Conservation (phyloP, 129 eudicot species). For the Escallonia herrerae region DNA sequence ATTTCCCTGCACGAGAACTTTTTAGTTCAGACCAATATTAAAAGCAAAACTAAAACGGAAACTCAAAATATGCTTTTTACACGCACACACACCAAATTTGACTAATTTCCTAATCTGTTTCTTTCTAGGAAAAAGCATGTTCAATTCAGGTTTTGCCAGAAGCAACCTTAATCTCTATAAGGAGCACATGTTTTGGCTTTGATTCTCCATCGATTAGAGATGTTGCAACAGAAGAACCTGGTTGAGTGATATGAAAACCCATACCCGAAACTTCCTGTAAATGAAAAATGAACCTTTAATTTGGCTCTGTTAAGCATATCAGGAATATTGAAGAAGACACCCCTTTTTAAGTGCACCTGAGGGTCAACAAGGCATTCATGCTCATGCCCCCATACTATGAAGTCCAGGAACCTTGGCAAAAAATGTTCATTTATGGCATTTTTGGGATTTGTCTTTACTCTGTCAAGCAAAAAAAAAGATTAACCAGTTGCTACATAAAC, state of each 20-base stretch:
- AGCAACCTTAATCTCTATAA: conserved; percentile 87
- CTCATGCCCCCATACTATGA: conserved; percentile 99
- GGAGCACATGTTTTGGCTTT: conserved; percentile 91
- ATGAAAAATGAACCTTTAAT: conserved; percentile 16
- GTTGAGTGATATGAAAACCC: conserved; percentile 99
- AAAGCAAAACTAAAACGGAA: not conserved
- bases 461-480: conserved; percentile 19
- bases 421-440: conserved; percentile 99
- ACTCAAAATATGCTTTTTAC: too few species aligned
- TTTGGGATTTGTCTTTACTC: conserved; percentile 96
- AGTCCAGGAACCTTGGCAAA: conserved; percentile 86
- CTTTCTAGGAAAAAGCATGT: not conserved
- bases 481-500: conserved; percentile 9
- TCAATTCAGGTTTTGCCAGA: conserved; percentile 9
- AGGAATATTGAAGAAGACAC: not conserved
- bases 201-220: conserved; percentile 96
- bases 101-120: too few species aligned
- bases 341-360: conserved; percentile 43
- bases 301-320: conserved; percentile 3
- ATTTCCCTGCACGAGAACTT: conserved; percentile 53
- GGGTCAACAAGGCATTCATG: conserved; percentile 99
- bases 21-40: not conserved
- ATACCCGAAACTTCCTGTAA: conserved; percentile 95
- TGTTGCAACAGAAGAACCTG: conserved; percentile 98
- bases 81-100: too few species aligned